Base-by-base conservation (phyloP, 2,329 filamentous ascomycete species). In the Pyricularia sp. region DNA sequence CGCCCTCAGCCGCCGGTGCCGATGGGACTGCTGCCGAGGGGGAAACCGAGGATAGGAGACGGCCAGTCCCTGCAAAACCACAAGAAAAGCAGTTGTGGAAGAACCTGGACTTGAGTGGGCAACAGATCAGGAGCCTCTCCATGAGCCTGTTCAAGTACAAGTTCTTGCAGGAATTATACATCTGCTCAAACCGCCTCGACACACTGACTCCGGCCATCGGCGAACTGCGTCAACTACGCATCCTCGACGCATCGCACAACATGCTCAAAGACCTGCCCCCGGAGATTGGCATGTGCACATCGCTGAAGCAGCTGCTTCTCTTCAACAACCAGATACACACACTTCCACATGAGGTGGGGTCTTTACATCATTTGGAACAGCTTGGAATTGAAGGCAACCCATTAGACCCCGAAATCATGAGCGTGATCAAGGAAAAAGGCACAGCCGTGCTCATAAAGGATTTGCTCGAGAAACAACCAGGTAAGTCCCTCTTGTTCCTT, bases 241-340 rank as follows among this genome's bases (percentile, higher is more conserved):
- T 94, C 75, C 86, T 99, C 66, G 94, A 99, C 78, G 85, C 94
- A 3, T 98, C 95, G 0, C 89, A 90, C 80, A 99, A 99, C 78
- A 88, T 94, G 71, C 84, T 99, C 70, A 86, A 85, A 10, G 88
- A 91, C 72, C 83, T 99, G 4, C 95, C 95, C 0, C 87, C 92
- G 26, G 94, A 99, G 81, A 88, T 99, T 70, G 95, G 95, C 76
- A 99, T 98, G 94, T 92, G 97, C 74, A 95, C 94, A 31, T 95
- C 94, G 73, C 83, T 99, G 69, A 93, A 92, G 79, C 89, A 92
- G 72, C 84, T 99, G 5, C 83, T 94, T 31, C 83, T 97, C 2
- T 97, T 97, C 78, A 93, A 97, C 81, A 99, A 99, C 78, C 86
- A 92, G 71, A 90, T 99, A 68, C 87, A 88, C 71, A 89, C 88